These are phyloP conservation scores for Pistacia atlantica DNA, from an alignment of 345 rosid species.

Conservation along the genomic window DNA sequence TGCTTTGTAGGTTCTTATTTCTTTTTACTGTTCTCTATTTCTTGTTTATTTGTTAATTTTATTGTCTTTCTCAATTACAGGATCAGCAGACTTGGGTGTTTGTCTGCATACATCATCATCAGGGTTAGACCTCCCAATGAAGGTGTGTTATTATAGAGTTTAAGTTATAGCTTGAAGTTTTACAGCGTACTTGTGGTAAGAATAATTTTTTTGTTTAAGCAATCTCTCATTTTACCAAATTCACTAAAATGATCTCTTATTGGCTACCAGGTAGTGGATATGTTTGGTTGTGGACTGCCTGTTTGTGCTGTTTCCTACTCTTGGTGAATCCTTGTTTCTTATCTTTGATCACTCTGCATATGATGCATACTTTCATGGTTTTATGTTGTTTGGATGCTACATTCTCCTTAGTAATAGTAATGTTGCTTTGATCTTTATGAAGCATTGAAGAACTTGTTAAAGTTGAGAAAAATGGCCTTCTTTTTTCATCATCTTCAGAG, in stretches of 20 bases:
- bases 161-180: background rate
- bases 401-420: background rate
- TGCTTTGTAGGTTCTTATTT: background rate
- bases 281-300: constrained; percentile 98
- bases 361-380: background rate
- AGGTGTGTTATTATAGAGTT: constrained; percentile 39
- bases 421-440: constrained; percentile 23
- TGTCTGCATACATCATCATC: constrained; percentile 98
- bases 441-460: constrained; percentile 88
- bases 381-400: background rate
- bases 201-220: background rate
- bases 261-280: constrained; percentile 83
- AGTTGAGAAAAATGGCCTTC: constrained; percentile 79
- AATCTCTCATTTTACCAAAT: background rate
- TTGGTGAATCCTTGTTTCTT: constrained; percentile 49
- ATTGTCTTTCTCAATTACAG: constrained; percentile 12
- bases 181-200: background rate
- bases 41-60: background rate
- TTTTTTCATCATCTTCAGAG: constrained; percentile 95
- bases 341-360: background rate
- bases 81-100: constrained; percentile 81
- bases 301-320: constrained; percentile 96
- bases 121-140: constrained; percentile 97
- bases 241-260: constrained; percentile 8
- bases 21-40: background rate